These are phyloP conservation scores for Brasilioporus rufonigricans DNA, from an alignment of 768 basidiomycete genomes.

Conservation along the genomic window DNA sequence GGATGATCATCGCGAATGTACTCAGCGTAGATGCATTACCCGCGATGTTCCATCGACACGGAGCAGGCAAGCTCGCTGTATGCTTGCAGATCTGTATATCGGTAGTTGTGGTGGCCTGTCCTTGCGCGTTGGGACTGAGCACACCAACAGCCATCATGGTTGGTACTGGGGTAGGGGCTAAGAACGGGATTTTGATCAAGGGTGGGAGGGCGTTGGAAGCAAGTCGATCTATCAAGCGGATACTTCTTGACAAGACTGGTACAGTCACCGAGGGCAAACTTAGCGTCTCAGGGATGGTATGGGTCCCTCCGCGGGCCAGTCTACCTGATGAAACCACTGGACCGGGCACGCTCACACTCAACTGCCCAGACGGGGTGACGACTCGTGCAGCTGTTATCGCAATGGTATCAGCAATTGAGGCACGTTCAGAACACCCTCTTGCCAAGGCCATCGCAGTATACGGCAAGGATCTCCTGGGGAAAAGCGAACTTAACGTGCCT, in stretches of 20 bases:
- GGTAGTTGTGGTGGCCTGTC: conserved; percentile 97
- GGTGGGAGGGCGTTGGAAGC: conserved; percentile 94
- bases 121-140: conserved; percentile 92
- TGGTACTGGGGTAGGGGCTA: conserved; percentile 94
- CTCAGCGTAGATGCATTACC: conserved; percentile 63
- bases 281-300: conserved; percentile 70
- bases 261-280: conserved; percentile 96
- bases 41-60: conserved; percentile 79
- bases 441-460: conserved; percentile 89
- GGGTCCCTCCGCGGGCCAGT: conserved; percentile 51
- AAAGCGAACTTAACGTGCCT: conserved; percentile 40
- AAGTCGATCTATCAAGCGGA: conserved; percentile 73
- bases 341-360: conserved; percentile 12
- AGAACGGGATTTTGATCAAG: conserved; percentile 98
- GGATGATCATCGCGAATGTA: conserved; percentile 73
- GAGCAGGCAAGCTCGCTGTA: conserved; percentile 81
- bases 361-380: conserved; percentile 62
- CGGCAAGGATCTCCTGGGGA: conserved; percentile 61
- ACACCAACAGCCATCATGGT: conserved; percentile 99
- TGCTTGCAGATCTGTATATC: conserved; percentile 97
- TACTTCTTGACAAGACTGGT: conserved; percentile 96
- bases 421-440: conserved; percentile 92
- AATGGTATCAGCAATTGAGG: conserved; percentile 84
- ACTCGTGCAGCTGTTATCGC: conserved; percentile 62
- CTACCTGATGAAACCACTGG: conserved; percentile 12